These are phyloP conservation scores for Colletotrichum godetiae DNA, from an alignment of 2,329 filamentous ascomycete genomes.

Conservation along the genomic window DNA sequence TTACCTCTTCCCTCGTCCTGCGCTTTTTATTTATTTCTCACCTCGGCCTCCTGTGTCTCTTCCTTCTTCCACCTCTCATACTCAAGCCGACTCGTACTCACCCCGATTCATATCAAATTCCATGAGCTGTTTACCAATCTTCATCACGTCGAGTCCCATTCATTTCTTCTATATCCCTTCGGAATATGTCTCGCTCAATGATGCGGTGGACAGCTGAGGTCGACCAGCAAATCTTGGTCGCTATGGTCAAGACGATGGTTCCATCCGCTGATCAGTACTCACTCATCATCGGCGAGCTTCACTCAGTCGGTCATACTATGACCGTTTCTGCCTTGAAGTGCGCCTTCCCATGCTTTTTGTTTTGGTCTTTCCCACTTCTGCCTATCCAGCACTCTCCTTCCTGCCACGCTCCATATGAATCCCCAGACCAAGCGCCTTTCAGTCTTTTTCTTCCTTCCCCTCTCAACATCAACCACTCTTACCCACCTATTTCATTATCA, in stretches of 20 bases:
- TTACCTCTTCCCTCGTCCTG: neutral
- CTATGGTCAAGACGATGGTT: slow-evolving; percentile 51
- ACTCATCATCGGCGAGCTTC: slow-evolving; percentile 45
- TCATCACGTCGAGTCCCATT: no score
- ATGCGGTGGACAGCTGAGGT: slow-evolving; percentile 55
- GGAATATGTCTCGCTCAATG: slow-evolving; percentile 37
- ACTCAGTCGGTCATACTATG: slow-evolving; percentile 51
- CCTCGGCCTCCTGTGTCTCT: neutral
- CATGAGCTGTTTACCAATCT: neutral
- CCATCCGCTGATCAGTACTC: slow-evolving; percentile 48
- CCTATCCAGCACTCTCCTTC: neutral
- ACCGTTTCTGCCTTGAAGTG: slow-evolving; percentile 54
- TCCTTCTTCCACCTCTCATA: slow-evolving; percentile 1
- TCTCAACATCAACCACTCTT: neutral
- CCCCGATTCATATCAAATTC: neutral
- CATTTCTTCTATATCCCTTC: neutral
- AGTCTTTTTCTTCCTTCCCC: neutral
- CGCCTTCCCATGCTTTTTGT: slow-evolving; percentile 14
- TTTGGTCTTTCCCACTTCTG: neutral
- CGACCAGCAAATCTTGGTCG: slow-evolving; percentile 57
- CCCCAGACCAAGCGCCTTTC: neutral
- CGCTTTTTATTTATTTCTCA: neutral
- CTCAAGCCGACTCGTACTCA: slow-evolving; percentile 15
- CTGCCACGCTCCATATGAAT: no score
- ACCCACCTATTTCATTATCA: neutral